Conservation (phyloP, 306 rosid genomes). For the Mimosa pudica region DNA sequence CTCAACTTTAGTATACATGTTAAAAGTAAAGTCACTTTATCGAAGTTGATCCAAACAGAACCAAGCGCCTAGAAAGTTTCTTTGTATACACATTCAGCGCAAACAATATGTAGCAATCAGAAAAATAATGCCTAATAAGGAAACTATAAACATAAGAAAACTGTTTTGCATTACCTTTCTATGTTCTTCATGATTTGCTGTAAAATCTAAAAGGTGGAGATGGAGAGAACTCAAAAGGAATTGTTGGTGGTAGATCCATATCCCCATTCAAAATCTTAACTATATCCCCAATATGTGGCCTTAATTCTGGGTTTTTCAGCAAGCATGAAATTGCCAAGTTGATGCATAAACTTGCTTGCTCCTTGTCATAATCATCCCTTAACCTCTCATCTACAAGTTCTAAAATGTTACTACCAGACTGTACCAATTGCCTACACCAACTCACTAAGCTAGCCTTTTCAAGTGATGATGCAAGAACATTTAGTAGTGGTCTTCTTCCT, state of each 20-base stretch:
- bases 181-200: conserved; percentile 76
- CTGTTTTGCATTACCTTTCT: conserved; percentile 49
- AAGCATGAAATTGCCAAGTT: conserved; percentile 82
- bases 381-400: conserved; percentile 85
- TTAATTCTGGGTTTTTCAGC: conserved; percentile 80
- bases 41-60: too few relatives aligned
- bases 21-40: too few relatives aligned
- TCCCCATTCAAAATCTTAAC: conserved; percentile 85
- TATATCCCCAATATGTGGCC: conserved; percentile 87
- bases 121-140: not conserved
- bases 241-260: conserved; percentile 68
- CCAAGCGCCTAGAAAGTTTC: conserved; percentile 18
- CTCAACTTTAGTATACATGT: too few relatives aligned
- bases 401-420: conserved; percentile 71
- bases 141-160: conserved; percentile 28
- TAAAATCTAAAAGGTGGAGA: conserved; percentile 80
- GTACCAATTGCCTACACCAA: conserved; percentile 94
- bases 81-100: conserved; percentile 33
- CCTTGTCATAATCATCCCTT: conserved; percentile 73
- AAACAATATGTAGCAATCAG: not conserved
- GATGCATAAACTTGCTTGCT: conserved; percentile 79
- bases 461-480: conserved; percentile 87
- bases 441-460: conserved; percentile 91
- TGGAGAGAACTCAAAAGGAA: conserved; percentile 86
- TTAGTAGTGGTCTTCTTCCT: conserved; percentile 83